phyloP scores from a whole-genome alignment of 805 yeast species.

The Kodamaea leandrae region DNA sequence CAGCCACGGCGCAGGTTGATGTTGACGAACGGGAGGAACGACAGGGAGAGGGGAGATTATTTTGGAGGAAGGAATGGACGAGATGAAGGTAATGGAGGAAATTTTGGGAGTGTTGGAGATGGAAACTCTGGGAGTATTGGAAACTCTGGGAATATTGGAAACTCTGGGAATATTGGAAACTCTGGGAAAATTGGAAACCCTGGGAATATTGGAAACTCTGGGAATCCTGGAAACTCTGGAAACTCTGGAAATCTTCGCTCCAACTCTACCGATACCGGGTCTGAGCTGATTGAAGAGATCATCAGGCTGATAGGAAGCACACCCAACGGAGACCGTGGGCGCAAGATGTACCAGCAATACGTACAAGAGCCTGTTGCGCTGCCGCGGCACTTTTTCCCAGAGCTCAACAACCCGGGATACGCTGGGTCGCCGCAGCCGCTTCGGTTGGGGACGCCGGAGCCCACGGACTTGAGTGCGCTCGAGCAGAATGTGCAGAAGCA shows the following conservation, averaged over 20 bases:
- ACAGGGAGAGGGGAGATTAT: not conserved
- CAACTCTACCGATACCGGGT: not conserved
- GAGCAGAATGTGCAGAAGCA: slow-evolving; percentile 48
- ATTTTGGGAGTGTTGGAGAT: too few species aligned
- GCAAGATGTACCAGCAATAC: slow-evolving; percentile 32
- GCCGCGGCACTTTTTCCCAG: slow-evolving; percentile 35
- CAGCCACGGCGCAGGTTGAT: slow-evolving; percentile 6
- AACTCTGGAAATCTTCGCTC: too few species aligned
- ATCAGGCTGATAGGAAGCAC: slow-evolving; percentile 26
- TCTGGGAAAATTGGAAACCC: too few species aligned
- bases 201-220: too few species aligned
- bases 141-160: too few species aligned
- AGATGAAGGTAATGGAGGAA: too few species aligned
- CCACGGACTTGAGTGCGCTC: slow-evolving; percentile 30
- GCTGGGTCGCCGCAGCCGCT: slow-evolving; percentile 12
- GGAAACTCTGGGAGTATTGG: not conserved
- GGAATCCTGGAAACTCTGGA: not conserved
- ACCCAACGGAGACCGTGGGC: slow-evolving; percentile 16
- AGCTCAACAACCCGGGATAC: slow-evolving; percentile 18
- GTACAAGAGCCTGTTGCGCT: slow-evolving; percentile 27
- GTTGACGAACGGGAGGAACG: slow-evolving; percentile 9
- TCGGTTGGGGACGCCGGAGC: slow-evolving; percentile 11
- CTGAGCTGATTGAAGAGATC: slow-evolving; percentile 26
- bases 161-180: not conserved
- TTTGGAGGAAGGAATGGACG: not conserved